These are phyloP conservation scores for Kwoniella heveanensis DNA, from an alignment of 768 basidiomycete genomes.

Conservation along the genomic window DNA sequence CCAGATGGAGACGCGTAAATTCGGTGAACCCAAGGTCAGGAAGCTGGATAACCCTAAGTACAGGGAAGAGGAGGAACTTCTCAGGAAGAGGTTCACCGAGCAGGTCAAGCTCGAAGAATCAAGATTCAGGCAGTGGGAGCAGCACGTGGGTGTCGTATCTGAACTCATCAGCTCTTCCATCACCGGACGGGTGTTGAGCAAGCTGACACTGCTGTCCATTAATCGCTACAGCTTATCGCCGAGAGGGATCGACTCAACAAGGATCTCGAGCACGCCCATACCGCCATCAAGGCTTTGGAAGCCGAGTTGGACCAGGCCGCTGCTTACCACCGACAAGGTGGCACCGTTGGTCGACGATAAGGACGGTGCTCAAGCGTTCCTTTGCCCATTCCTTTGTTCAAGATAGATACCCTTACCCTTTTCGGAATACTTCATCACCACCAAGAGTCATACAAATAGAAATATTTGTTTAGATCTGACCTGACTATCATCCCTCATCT, in stretches of 20 bases:
- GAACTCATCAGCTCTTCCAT: neutral
- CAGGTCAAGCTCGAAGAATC: constrained; percentile 99
- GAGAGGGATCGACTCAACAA: constrained; percentile 99
- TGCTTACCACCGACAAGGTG: constrained; percentile 52
- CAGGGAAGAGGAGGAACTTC: constrained; percentile 97
- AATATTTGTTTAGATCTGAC: too few species aligned
- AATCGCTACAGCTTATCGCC: constrained; percentile 76
- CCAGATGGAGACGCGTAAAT: constrained; percentile 99
- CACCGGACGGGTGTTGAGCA: too few species aligned
- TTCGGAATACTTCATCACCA: neutral
- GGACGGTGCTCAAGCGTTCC: neutral
- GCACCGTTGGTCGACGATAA: constrained; percentile 47
- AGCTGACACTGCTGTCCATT: neutral
- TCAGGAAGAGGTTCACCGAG: constrained; percentile 97
- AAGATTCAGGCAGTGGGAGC: constrained; percentile 98
- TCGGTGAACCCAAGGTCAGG: constrained; percentile 96
- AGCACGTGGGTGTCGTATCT: constrained; percentile 68
- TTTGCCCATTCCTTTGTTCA: neutral
- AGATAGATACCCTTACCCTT: neutral
- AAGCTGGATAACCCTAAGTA: constrained; percentile 99
- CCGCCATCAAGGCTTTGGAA: constrained; percentile 55
- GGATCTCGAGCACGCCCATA: constrained; percentile 81
- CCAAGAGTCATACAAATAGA: neutral
- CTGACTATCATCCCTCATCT: too few species aligned
- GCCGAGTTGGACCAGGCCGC: constrained; percentile 53